These are phyloP conservation scores for Straminergon stramineum DNA, from an alignment of 225 moss, liverwort and hornwort genomes.

Conservation along the genomic window DNA sequence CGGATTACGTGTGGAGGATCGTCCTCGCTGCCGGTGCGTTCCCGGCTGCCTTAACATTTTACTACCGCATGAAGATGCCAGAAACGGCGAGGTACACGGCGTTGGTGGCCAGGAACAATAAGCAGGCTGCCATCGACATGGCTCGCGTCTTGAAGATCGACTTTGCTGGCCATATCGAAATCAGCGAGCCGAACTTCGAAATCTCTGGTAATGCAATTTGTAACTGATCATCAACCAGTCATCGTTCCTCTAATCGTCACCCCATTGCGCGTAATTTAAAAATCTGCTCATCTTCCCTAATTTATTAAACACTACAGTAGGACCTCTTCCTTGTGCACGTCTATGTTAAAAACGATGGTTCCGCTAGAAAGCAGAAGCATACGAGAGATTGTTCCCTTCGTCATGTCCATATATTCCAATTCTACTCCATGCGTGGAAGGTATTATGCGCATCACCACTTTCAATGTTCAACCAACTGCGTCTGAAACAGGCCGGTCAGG, in stretches of 20 bases:
- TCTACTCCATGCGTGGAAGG: background rate
- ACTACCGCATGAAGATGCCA: constrained; percentile 3
- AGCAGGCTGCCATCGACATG: background rate
- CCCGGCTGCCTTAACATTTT: background rate
- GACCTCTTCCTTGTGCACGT: background rate
- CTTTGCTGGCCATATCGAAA: background rate
- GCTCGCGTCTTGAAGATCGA: background rate
- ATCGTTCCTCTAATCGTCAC: background rate
- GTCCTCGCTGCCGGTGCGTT: constrained; percentile 19
- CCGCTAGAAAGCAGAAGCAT: background rate
- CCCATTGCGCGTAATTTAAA: background rate
- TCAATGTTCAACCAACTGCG: background rate
- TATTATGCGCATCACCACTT: background rate
- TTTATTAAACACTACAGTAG: background rate
- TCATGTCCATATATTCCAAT: background rate
- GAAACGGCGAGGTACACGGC: constrained; percentile 9
- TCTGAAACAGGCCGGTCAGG: background rate
- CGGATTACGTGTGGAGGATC: constrained; percentile 40
- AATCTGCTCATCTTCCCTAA: background rate
- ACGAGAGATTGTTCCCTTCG: background rate
- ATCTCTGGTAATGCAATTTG: background rate
- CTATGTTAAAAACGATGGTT: background rate
- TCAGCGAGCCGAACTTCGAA: background rate
- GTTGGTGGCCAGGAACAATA: background rate
- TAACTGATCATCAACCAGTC: background rate